Percentiles rank a stretch among this genome's conserved stretches.
These are phyloP conservation scores for Salix dunnii DNA, from an alignment of 345 rosid species.

Conservation along the genomic window DNA sequence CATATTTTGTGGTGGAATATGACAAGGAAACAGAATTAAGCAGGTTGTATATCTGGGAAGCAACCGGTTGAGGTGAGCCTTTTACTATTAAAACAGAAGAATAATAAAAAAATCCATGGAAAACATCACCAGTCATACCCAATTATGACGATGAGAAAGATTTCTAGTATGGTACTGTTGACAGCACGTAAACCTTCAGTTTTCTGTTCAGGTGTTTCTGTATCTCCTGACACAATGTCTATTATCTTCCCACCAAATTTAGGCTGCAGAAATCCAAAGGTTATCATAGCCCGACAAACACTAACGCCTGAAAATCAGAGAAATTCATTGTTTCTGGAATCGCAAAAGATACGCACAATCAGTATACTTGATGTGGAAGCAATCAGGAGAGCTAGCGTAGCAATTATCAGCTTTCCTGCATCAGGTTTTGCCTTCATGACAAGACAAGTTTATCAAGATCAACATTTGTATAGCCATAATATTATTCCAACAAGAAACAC, in stretches of 20 bases:
- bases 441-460: background rate
- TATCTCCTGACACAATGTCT: constrained; percentile 47
- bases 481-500: background rate
- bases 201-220: constrained; percentile 36
- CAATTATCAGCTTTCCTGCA: constrained; percentile 65
- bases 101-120: background rate
- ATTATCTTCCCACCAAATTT: constrained; percentile 45
- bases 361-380: constrained; percentile 71
- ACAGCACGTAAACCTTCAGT: constrained; percentile 36
- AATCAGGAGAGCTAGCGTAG: constrained; percentile 67
- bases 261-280: constrained; percentile 34
- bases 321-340: background rate
- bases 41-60: background rate
- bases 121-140: constrained; percentile 29
- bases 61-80: background rate
- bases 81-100: too few relatives aligned
- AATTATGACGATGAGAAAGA: constrained; percentile 35
- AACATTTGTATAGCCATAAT: background rate
- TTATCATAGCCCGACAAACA: background rate
- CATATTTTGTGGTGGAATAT: background rate
- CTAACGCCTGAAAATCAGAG: background rate
- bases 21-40: background rate
- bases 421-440: constrained; percentile 70
- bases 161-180: constrained; percentile 39
- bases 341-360: constrained; percentile 40